These are phyloP conservation scores for Ascoidea asiatica DNA, from an alignment of 805 yeast genomes.

Conservation along the genomic window DNA sequence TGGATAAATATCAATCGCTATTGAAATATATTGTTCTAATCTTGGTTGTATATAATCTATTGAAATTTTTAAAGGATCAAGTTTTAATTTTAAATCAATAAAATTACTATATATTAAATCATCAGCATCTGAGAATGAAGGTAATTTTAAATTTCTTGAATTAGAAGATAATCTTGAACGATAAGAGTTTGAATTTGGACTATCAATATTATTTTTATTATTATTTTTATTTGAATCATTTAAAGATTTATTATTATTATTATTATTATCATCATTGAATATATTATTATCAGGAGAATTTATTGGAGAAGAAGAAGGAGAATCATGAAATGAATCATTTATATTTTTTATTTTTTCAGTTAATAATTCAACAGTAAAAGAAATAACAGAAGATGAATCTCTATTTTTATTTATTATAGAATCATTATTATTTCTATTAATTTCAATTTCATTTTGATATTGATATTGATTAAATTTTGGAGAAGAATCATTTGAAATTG, in stretches of 20 bases:
- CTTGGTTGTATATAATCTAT: conserved; percentile 22
- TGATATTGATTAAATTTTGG: not conserved
- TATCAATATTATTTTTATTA: too few relatives aligned
- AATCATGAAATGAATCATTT: too few relatives aligned
- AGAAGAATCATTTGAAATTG: too few relatives aligned
- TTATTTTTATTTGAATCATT: not conserved
- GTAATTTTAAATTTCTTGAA: conserved; percentile 2
- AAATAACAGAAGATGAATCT: not conserved
- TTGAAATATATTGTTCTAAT: conserved; percentile 18
- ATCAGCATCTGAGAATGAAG: conserved; percentile 9
- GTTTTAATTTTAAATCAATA: conserved; percentile 15
- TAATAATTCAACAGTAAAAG: not conserved
- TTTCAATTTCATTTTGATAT: not conserved
- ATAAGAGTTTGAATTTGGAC: too few relatives aligned
- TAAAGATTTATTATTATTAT: too few relatives aligned
- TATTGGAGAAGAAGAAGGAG: not conserved
- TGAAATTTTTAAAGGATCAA: conserved; percentile 22
- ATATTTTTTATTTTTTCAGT: not conserved
- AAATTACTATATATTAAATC: conserved; percentile 16
- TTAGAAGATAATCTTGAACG: not conserved
- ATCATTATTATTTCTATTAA: not conserved
- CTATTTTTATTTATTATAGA: not conserved
- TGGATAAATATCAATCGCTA: conserved; percentile 6
- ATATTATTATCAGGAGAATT: not conserved
- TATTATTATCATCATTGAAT: not conserved